Evolutionary conservation across 2,329 filamentous ascomycete genomes (phyloP), one percentile per base, ranked within the genome.

Genomic region (Lecanosticta acicola): DNA sequence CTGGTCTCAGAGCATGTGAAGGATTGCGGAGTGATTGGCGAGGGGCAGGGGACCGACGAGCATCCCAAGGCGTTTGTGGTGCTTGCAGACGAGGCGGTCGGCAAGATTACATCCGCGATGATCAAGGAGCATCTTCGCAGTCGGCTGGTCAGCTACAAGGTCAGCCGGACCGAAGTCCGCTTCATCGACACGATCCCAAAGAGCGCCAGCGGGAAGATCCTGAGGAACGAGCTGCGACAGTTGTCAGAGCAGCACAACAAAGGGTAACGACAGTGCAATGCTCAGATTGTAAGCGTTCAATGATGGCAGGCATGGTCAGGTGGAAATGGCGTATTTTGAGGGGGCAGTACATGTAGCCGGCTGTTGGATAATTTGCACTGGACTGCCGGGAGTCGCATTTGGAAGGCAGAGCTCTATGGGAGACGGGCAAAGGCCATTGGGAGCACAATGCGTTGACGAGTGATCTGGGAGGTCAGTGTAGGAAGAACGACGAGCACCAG

Each of bases 91-190:
- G 10, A 4, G 7, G 26, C 39, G 10, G 9, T 17, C 7, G 39
- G 35, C 8, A 39, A 55, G 7, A 29, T 29, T 11, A 41, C 57
- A 2, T 51, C 57, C 36, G 48, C 53, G 16, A 55, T 58, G 3
- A 49, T 69, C 5, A 61, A 64, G 39, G 36, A 35, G 4, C 61
- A 61, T 37, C 53, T 69, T 45, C 49, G 49, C 4, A 47, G 54
- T 18, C 52, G 50, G 32, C 44, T 71, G 32, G 65, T 66, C 10
- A 59, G 57, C 17, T 69, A 70, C 54, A 71, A 71, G 57, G 59
- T 59, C 4, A 39, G 42, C 3, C 49, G 43, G 36, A 45, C 49
- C 20, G 48, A 57, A 32, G 38, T 61, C 5, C 41, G 47, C 1
- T 62, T 63, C 40, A 51, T 58, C n/a, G 51, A 60, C 2, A 21